phyloP scores from a whole-genome alignment of 345 rosid species.

The Eutrema japonicum region DNA sequence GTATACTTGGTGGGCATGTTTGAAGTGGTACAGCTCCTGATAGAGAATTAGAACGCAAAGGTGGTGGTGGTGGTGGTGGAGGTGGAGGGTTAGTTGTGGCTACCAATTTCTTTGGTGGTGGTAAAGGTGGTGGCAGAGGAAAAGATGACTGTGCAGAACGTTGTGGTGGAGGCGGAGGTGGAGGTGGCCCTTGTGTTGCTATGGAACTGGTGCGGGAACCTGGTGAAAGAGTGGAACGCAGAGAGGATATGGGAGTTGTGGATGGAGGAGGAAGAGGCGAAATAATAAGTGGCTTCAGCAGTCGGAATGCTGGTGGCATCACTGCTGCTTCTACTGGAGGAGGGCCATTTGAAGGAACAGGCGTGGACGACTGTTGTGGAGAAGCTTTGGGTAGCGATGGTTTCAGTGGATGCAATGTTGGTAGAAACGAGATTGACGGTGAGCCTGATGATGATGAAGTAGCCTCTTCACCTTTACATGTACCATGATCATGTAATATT shows the following conservation, averaged over 20 bases:
- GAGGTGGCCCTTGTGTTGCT: slow-evolving; percentile 39
- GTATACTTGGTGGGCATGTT: slow-evolving; percentile 27
- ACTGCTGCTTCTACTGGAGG: slow-evolving; percentile 26
- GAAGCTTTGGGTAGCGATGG: slow-evolving; percentile 28
- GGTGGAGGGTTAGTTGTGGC: slow-evolving; percentile 48
- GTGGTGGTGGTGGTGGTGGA: slow-evolving; percentile 61
- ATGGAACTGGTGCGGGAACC: slow-evolving; percentile 12
- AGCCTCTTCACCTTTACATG: slow-evolving; percentile 52
- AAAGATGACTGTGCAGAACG: slow-evolving; percentile 38
- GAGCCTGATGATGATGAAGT: slow-evolving; percentile 39
- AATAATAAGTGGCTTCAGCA: slow-evolving; percentile 25
- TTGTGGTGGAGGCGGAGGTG: slow-evolving; percentile 33
- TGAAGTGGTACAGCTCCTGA: slow-evolving; percentile 24
- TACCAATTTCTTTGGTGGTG: slow-evolving; percentile 42
- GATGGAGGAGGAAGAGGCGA: slow-evolving; percentile 41
- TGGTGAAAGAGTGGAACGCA: slow-evolving; percentile 29
- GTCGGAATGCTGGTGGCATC: slow-evolving; percentile 33
- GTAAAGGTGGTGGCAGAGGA: slow-evolving; percentile 38
- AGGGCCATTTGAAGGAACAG: slow-evolving; percentile 26
- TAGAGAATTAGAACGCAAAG: slow-evolving; percentile 41
- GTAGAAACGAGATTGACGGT: slow-evolving; percentile 31
- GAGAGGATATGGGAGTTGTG: slow-evolving; percentile 29
- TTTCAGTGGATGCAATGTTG: slow-evolving; percentile 38
- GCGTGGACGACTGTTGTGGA: slow-evolving; percentile 19
- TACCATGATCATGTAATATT: slow-evolving; percentile 68